These are phyloP conservation scores for Begonia masoniana DNA, from an alignment of 306 rosid species.

Conservation along the genomic window DNA sequence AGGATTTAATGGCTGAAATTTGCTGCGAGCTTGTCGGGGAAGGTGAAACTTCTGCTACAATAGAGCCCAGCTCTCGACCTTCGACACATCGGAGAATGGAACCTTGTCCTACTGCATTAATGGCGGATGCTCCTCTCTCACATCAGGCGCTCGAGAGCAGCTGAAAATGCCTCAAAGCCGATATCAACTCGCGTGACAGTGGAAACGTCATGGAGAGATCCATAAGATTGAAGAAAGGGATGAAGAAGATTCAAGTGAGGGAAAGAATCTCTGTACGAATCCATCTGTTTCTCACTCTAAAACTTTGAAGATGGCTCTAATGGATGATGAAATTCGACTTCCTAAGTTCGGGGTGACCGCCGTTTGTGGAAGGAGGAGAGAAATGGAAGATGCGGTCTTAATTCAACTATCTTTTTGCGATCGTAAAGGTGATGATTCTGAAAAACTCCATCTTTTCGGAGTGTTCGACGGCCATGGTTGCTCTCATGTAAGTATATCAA, in stretches of 20 bases:
- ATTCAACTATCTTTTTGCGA: constrained; percentile 24
- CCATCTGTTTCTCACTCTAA: background rate
- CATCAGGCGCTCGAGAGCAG: constrained; percentile 6
- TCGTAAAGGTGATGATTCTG: background rate
- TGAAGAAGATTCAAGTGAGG: background rate
- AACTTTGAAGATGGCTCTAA: background rate
- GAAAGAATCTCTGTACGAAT: background rate
- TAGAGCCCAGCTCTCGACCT: constrained; percentile 23
- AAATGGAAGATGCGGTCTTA: constrained; percentile 83
- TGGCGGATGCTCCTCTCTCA: constrained; percentile 27
- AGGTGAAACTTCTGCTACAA: constrained; percentile 33
- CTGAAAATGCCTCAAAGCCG: constrained; percentile 39
- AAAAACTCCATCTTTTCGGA: constrained; percentile 42
- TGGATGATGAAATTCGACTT: background rate
- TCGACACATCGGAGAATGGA: constrained; percentile 37
- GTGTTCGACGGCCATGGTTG: constrained; percentile 98
- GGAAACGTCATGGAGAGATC: constrained; percentile 9
- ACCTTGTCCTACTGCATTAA: constrained; percentile 17
- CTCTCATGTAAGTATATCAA: constrained; percentile 51
- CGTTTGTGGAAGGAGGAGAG: constrained; percentile 81
- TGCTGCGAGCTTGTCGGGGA: constrained; percentile 77
- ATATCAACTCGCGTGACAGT: constrained; percentile 9
- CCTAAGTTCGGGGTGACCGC: constrained; percentile 58
- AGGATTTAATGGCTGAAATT: constrained; percentile 61
- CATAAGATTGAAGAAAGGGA: background rate